Evolutionary conservation across 2,329 filamentous ascomycete species (phyloP).

Genomic region (Penicillium brasilianum): DNA sequence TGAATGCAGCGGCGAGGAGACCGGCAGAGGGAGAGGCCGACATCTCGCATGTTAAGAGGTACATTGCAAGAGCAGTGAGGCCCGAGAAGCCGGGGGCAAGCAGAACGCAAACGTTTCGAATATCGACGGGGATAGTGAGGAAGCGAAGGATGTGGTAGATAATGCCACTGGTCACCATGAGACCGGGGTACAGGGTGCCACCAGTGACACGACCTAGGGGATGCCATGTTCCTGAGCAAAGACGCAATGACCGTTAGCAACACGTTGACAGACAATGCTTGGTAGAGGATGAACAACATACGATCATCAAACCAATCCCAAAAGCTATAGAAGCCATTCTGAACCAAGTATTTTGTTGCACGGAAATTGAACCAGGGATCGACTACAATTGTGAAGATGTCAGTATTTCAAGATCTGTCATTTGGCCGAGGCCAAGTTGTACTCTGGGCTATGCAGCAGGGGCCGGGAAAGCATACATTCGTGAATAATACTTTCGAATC

Average conservation of each 20-base stretch:
- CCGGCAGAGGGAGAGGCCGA: constrained; percentile 92
- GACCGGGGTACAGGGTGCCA: constrained; percentile 95
- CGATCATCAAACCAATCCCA: constrained; percentile 99
- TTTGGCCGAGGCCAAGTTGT: constrained; percentile 21
- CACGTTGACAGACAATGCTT: not conserved
- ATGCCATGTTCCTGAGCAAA: constrained; percentile 81
- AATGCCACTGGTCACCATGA: constrained; percentile 98
- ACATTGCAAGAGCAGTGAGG: constrained; percentile 88
- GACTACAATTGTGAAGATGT: constrained; percentile 62
- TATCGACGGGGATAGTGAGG: constrained; percentile 91
- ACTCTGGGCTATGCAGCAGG: constrained; percentile 5
- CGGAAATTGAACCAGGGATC: constrained; percentile 99
- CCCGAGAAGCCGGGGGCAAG: constrained; percentile 94
- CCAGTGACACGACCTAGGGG: constrained; percentile 97
- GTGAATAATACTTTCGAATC: constrained; percentile 99
- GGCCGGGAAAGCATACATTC: constrained; percentile 75
- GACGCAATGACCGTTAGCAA: constrained; percentile 30
- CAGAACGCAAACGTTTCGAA: constrained; percentile 97
- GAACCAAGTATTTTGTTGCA: constrained; percentile 95
- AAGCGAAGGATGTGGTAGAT: constrained; percentile 94
- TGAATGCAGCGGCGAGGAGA: constrained; percentile 90
- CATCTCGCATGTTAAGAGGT: constrained; percentile 97
- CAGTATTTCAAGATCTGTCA: constrained; percentile 25
- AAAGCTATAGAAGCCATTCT: constrained; percentile 97
- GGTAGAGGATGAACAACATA: constrained; percentile 47